phyloP scores from a whole-genome alignment of 2,329 filamentous ascomycete genomes.

The Graphium sp. region DNA sequence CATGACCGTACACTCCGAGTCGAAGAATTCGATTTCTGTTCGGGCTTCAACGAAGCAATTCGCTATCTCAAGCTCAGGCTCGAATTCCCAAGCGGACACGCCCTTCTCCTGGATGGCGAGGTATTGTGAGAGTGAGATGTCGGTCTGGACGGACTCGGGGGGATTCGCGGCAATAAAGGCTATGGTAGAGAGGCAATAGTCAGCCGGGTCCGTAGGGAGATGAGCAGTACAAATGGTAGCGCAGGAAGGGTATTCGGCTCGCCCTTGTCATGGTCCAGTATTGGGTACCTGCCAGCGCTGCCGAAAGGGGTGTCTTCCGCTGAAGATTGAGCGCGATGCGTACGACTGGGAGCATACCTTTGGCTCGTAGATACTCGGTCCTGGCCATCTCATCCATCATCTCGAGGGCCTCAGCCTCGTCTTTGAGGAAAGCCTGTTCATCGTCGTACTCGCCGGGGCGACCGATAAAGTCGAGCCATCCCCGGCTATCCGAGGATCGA shows the following conservation, averaged over 20 bases:
- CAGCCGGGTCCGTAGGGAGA: neutral
- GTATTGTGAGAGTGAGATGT: constrained; percentile 95
- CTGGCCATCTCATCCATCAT: constrained; percentile 87
- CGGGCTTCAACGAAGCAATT: constrained; percentile 96
- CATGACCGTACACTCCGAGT: constrained; percentile 93
- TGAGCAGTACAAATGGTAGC: too few species aligned
- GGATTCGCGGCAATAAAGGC: constrained; percentile 90
- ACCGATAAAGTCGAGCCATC: constrained; percentile 65
- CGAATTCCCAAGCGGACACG: constrained; percentile 98
- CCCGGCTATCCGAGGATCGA: constrained; percentile 4
- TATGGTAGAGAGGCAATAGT: constrained; percentile 19
- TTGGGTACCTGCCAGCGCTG: too few species aligned
- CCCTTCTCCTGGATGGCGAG: constrained; percentile 98
- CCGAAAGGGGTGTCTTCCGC: too few species aligned
- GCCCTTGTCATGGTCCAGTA: too few species aligned
- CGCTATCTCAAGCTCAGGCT: constrained; percentile 95
- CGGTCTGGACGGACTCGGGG: constrained; percentile 85
- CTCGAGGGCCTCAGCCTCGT: constrained; percentile 90
- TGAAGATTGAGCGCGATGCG: too few species aligned
- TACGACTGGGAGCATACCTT: constrained; percentile 43
- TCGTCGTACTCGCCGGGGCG: constrained; percentile 94
- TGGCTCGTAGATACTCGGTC: constrained; percentile 83
- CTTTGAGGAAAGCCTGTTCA: constrained; percentile 82
- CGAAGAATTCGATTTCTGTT: constrained; percentile 97
- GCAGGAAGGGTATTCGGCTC: too few species aligned